Evolutionary conservation across 2,329 filamentous ascomycete genomes (phyloP), one percentile per base, ranked within the genome.

Genomic region (Penicillium polonicum): DNA sequence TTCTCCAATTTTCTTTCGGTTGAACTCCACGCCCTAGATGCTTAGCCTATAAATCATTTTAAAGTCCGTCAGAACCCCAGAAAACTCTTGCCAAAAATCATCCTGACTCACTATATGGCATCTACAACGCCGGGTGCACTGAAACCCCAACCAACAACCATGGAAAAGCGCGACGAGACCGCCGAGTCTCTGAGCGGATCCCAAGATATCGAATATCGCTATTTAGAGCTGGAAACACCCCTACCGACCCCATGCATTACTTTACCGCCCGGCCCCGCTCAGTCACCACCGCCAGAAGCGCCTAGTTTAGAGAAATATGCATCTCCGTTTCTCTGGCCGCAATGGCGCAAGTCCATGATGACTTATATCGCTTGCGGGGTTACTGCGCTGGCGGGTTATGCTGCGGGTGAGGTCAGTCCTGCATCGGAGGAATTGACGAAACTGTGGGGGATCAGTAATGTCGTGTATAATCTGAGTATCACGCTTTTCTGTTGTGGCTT

Each of bases 401-500:
- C 88, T 0, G 89, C 92, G 0, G 92, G 92, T 3, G 84, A 90
- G 2, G 94, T 94, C 73, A 88, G 88, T 7, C 88, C 91, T 0
- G 85, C 89, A 0, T 78, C 86, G 0, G 73, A 74, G 5, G 82
- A 89, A 52, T 86, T 96, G 79, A 82, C 82, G 1, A 72, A 77
- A 2, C 83, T 89, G 68, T 90, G 90, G 76, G 73, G 82, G 4
- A 80, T 90, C 0, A 87, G 85, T 39, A 77, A 80, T 10, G 80
- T 88, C n/a, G 86, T 86, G 1, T 83, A 87, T n/a, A 78, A 89
- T 5, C 79, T 86, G 1, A 91, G 91, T 35, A 90, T 96, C 60
- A 95, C 92, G 0, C 84, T 85, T 0, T 97, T 94, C 73, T 94
- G 90, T 45, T 68, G 82, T 35, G 92, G 92, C 4, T 96, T 96